Base-by-base conservation (phyloP, 192 early-diverging fungal genomes). In the Backusella macrospora region DNA sequence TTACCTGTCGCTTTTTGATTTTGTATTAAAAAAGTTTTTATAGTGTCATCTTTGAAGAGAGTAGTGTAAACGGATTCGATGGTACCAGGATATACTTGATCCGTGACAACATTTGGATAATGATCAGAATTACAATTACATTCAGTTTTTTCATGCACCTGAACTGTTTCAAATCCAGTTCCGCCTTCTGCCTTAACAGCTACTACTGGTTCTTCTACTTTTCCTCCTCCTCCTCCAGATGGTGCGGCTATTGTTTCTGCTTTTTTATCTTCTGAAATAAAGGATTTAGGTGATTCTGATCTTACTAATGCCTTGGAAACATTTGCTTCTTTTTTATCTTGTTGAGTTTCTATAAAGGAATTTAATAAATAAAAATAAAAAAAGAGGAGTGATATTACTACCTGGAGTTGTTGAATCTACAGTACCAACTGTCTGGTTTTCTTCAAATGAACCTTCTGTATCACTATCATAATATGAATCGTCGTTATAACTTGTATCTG, bases 111-210 rank as follows among this genome's bases (percentile, higher is more conserved):
- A 29, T 77, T 81, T 21, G 78, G 66, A 59, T 82, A 88, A 72
- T 88, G 87, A n/a, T 80, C 59, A 16, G 73, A 74, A 5, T 80
- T 82, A 43, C 73, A 76, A 26, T 72, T 73, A 74, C 87, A 88
- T 52, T 75, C 76, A 4, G 83, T 83, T 44, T 6, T 64, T 44
- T 72, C 71, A 21, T 71, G 34, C 13, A 62, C 29, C 59, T 43
- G 70, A 42, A 37, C 29, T 21, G 43, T 66, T 18, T 39, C 65
- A 34, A 2, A 34, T 34, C 29, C 29, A 34, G 29, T 2, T 34
- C 29, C 29, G 29, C 29, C 29, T n/a, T 21, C 26, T 59, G 52
- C 21, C 13, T 26, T 59, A 26, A 12, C 26, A 26, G 21, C 52
- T 10, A 0, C 52, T 21, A 21, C 12, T 10, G 52, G 7, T 5